A percentile compares a stretch with the other conserved stretches of the same genome.
These are phyloP conservation scores for Microthlaspi erraticum DNA, from an alignment of 345 rosid species.

Conservation along the genomic window DNA sequence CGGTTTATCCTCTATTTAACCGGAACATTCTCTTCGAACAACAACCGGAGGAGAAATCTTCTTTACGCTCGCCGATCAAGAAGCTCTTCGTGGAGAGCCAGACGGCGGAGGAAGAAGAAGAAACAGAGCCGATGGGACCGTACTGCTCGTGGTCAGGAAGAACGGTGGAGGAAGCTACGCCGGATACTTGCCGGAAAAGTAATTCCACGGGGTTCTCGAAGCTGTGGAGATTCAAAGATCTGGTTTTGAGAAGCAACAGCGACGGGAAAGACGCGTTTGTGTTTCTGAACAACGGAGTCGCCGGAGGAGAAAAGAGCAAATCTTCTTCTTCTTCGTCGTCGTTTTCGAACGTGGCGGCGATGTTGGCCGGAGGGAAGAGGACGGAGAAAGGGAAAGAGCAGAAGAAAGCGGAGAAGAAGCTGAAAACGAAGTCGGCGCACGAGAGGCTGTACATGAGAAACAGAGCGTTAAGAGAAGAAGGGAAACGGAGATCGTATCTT, in stretches of 20 bases:
- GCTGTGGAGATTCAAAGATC: slow-evolving; percentile 68
- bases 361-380: slow-evolving; percentile 22
- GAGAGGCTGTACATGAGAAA: slow-evolving; percentile 57
- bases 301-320: background rate
- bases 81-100: slow-evolving; percentile 60
- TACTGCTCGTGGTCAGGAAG: slow-evolving; percentile 47
- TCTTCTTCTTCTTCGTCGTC: slow-evolving; percentile 3
- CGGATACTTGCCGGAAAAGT: slow-evolving; percentile 61
- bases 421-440: slow-evolving; percentile 42
- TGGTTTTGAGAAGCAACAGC: slow-evolving; percentile 57
- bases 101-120: slow-evolving; percentile 46
- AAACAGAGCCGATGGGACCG: slow-evolving; percentile 56
- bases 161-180: slow-evolving; percentile 40
- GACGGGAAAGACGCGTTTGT: slow-evolving; percentile 61
- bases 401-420: background rate
- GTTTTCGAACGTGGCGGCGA: background rate
- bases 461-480: slow-evolving; percentile 44
- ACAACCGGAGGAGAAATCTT: background rate
- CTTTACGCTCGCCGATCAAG: slow-evolving; percentile 52
- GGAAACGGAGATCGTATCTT: slow-evolving; percentile 50
- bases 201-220: slow-evolving; percentile 63
- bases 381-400: slow-evolving; percentile 5
- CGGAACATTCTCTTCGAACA: slow-evolving; percentile 34
- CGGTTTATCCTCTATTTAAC: slow-evolving; percentile 54
- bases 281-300: slow-evolving; percentile 38